Base-by-base conservation (phyloP, 352 stramenopile species). In the Stramenopiles sp. region DNA sequence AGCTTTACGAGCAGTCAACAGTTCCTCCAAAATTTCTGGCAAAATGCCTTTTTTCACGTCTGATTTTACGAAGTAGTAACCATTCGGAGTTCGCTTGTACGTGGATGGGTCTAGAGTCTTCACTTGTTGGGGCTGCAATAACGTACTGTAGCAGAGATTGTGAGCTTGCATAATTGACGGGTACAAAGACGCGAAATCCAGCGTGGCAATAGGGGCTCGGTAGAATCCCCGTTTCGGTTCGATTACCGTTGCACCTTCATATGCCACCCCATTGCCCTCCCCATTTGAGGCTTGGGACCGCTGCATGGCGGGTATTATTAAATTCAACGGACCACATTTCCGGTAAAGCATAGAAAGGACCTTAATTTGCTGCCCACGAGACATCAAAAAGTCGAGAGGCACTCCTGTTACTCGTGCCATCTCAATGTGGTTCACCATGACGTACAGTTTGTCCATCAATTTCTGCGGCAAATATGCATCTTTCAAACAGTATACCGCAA, bases 121-220 rank as follows among this genome's bases (percentile, higher is more conserved):
- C n/a, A n/a, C n/a, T n/a, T n/a, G n/a, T 63, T 63, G 12, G 12
- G 43, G 43, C 25, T 12, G 12, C 1, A 99, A 84, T 25, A 99
- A 85, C n/a, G 96, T 99, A 34, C 93, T 98, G 84, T 98, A 99
- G 82, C 96, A 99, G 3, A 99, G 79, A 80, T 99, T 99, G 83
- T 98, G 96, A 2, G 93, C 95, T 79, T 48, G n/a, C 95, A 99
- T 99, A 81, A 99, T 99, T 68, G 93, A 98, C 63, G 96, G 96
- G 80, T 99, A 99, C 77, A 99, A 85, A n/a, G 94, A 99, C 4
- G 95, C 95, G 83, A 99, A 99, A 90, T 99, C 96, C 71, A 99
- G 81, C 49, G 95, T 99, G 18, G 94, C 93, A 80, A 99, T 98
- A 25, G 43, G 43, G 25, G 43, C 12, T 63, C 25, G 12, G 25